Evolutionary conservation across 352 stramenopile species (phyloP).

Genomic region (Phytophthora sansomeana): DNA sequence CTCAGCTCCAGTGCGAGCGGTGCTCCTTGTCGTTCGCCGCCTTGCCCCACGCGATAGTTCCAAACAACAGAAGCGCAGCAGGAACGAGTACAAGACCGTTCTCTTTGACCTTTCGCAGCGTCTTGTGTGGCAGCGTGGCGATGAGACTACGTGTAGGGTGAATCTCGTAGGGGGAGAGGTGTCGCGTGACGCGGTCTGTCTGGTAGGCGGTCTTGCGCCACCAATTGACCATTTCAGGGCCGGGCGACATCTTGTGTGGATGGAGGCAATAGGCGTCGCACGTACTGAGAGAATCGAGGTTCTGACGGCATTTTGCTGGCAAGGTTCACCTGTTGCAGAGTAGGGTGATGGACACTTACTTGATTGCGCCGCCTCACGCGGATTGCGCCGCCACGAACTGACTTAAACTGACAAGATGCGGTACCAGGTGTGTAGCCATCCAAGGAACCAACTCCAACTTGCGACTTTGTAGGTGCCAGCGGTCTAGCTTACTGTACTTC

Average conservation of each 20-base stretch:
- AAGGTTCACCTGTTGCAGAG: too few species aligned
- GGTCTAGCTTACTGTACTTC: too few species aligned
- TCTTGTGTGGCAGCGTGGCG: constrained; percentile 67
- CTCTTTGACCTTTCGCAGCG: constrained; percentile 72
- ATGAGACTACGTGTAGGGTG: constrained; percentile 62
- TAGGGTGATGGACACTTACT: background rate
- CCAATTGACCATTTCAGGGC: constrained; percentile 48
- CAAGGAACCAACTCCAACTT: too few species aligned
- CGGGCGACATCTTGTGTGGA: background rate
- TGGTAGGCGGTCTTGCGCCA: constrained; percentile 64
- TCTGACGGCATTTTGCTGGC: background rate
- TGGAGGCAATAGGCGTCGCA: background rate
- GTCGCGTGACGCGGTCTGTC: constrained; percentile 60
- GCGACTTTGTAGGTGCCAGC: too few species aligned
- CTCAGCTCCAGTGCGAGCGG: constrained; percentile 65
- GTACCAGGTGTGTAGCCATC: too few species aligned
- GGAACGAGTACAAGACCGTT: constrained; percentile 67
- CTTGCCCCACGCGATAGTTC: constrained; percentile 68
- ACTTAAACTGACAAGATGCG: background rate
- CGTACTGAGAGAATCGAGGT: background rate
- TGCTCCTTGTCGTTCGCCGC: constrained; percentile 72
- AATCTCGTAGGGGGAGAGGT: constrained; percentile 64
- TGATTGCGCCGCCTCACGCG: background rate
- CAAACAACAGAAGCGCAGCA: constrained; percentile 56
- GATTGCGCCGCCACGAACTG: background rate